These are phyloP conservation scores for Coprinopsis cinerea DNA, from an alignment of 768 basidiomycete species.

Conservation along the genomic window DNA sequence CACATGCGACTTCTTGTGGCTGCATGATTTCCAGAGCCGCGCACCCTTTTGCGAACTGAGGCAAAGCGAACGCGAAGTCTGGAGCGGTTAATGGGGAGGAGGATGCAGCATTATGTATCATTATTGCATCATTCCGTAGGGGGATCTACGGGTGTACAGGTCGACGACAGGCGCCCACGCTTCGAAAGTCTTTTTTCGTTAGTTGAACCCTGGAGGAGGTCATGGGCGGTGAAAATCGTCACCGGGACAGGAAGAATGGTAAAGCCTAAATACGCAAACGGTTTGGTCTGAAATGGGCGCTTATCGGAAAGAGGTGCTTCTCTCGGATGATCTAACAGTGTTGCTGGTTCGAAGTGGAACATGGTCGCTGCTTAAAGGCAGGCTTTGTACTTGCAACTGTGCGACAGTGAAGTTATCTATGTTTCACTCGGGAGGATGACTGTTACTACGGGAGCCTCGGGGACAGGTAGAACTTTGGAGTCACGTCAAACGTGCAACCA, in stretches of 20 bases:
- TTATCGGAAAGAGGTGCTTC: not conserved
- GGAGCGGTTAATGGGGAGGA: not conserved
- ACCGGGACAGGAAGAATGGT: not conserved
- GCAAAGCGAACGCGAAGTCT: too few relatives aligned
- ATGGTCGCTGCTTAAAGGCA: too few relatives aligned
- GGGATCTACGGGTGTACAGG: not conserved
- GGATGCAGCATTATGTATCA: not conserved
- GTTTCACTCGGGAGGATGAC: too few relatives aligned
- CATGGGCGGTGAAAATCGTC: not conserved
- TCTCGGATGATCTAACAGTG: too few relatives aligned
- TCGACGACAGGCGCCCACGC: too few relatives aligned
- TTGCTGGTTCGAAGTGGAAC: too few relatives aligned
- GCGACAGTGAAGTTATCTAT: too few relatives aligned
- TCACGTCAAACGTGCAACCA: too few relatives aligned
- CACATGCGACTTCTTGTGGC: not conserved
- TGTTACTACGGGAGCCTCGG: too few relatives aligned
- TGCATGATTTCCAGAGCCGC: not conserved
- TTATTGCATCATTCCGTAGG: not conserved
- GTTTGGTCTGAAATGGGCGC: not conserved
- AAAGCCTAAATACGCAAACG: not conserved
- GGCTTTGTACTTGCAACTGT: too few relatives aligned
- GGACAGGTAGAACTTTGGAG: too few relatives aligned
- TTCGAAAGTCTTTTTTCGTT: too few relatives aligned
- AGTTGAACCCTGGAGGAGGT: not conserved
- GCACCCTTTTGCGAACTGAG: not conserved